These are phyloP conservation scores for Penicillium maclennaniae DNA, from an alignment of 495 filamentous ascomycete species.

Conservation along the genomic window DNA sequence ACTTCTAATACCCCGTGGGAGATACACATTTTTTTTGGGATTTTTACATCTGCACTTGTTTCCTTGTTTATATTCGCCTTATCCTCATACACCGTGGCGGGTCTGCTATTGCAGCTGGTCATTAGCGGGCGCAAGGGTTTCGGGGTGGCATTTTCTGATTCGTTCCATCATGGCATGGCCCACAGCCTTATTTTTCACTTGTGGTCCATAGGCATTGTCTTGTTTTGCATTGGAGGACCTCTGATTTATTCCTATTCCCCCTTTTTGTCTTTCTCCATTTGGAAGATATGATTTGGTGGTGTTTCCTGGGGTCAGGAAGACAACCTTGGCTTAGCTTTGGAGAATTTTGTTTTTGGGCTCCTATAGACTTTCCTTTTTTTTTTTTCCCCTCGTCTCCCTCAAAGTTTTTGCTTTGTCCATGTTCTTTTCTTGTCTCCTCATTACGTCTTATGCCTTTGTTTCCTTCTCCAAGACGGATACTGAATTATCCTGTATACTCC, in stretches of 20 bases:
- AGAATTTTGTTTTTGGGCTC: slow-evolving; percentile 10
- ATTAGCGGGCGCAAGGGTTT: slow-evolving; percentile 44
- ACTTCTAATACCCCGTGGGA: slow-evolving; percentile 34
- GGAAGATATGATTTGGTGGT: neutral
- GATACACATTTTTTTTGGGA: slow-evolving; percentile 12
- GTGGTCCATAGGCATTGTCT: neutral
- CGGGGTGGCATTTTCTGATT: slow-evolving; percentile 34
- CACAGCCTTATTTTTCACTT: slow-evolving; percentile 6
- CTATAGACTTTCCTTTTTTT: slow-evolving; percentile 23
- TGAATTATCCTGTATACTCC: neutral
- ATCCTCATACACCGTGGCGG: slow-evolving; percentile 30
- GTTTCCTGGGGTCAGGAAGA: neutral
- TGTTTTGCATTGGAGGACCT: slow-evolving; percentile 5
- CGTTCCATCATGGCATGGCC: slow-evolving; percentile 19
- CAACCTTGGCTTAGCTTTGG: slow-evolving; percentile 3
- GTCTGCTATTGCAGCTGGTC: slow-evolving; percentile 38
- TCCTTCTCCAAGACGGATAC: neutral
- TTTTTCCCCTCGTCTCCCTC: neutral
- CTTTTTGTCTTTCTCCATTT: slow-evolving; percentile 4
- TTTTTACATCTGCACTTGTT: slow-evolving; percentile 14
- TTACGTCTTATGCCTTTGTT: neutral
- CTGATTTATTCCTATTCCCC: slow-evolving; percentile 3
- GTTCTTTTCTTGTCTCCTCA: neutral
- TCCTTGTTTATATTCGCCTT: slow-evolving; percentile 17
- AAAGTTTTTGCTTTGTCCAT: neutral